Evolutionary conservation across 108 stramenopile genomes (phyloP), one percentile per base, ranked within the genome.

Genomic region (Schizochytrium sp.): DNA sequence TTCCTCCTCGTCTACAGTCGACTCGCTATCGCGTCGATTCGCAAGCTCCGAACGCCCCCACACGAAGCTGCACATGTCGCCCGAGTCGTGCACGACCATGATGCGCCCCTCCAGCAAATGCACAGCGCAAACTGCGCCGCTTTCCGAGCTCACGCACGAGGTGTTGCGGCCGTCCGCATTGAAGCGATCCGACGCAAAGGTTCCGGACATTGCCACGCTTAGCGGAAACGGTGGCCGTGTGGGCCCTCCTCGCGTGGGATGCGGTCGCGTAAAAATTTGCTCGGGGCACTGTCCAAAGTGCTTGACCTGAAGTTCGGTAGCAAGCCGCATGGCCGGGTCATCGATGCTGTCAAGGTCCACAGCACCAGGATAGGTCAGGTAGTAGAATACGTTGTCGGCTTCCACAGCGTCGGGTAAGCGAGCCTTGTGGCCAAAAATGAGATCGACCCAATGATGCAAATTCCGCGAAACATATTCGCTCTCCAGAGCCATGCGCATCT

Each of bases 341-440:
- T 92, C 91, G 89, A 99, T 97, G 5, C 94, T 90, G 57, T 97
- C 96, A 25, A 97, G 88, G 90, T 99, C 97, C 44, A 99, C 97
- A 87, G 97, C 95, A 29, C 98, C 98, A 89, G 97, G 97, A 91
- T 99, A 99, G 10, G 98, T 99, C 41, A 98, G 94, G 91, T 98
- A 97, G 44, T 97, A 97, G 93, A 98, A 99, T 4, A 95, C 96
- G 90, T 99, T 99, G 76, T 96, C 87, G 19, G 95, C 89, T 16
- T 90, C 88, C 0, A 96, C 95, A n/a, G 97, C 97, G 88, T 97
- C 96, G 44, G 91, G 91, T 19, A 97, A 96, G 45, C 96, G 93
- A 90, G 97, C 96, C 89, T 97, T 97, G 94, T 91, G 96, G 4
- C 99, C 99, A 90, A 99, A 99, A 28, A 99, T 96, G 43, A 99